Conservation (phyloP, 1,284 basidiomycete genomes). For the Naganishia sp. region DNA sequence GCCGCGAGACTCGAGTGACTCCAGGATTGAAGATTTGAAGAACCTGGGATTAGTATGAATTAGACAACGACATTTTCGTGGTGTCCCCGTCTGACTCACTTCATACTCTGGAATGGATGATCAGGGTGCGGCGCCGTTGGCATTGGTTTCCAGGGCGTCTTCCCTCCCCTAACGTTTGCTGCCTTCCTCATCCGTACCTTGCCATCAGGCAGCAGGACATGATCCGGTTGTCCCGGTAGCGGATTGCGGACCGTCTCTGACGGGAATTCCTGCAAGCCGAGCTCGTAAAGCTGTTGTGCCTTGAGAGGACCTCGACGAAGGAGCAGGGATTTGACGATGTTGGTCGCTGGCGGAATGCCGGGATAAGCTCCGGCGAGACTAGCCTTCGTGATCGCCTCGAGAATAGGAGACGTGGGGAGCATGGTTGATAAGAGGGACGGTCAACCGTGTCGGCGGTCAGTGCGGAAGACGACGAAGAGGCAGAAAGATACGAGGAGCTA, state of each 20-base stretch:
- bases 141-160: conserved; percentile 29
- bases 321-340: conserved; percentile 30
- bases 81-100: conserved; percentile 16
- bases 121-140: conserved; percentile 31
- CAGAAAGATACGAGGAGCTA: not conserved
- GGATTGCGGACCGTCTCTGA: conserved; percentile 24
- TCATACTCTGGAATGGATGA: conserved; percentile 34
- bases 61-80: not conserved
- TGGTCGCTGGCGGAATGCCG: conserved; percentile 19
- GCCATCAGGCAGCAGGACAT: conserved; percentile 21
- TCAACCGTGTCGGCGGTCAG: not conserved
- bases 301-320: conserved; percentile 23
- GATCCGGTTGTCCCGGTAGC: conserved; percentile 27
- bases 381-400: conserved; percentile 19
- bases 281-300: conserved; percentile 28
- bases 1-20: conserved; percentile 18
- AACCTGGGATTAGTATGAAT: conserved; percentile 5
- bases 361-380: conserved; percentile 23
- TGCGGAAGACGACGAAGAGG: not conserved
- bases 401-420: conserved; percentile 18
- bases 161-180: conserved; percentile 32
- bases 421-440: not conserved
- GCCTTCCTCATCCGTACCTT: conserved; percentile 30
- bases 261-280: conserved; percentile 25
- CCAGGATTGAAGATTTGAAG: conserved; percentile 27